Base-by-base conservation (phyloP, 1,139 yeast genomes). In the Candida buenavistaensis region DNA sequence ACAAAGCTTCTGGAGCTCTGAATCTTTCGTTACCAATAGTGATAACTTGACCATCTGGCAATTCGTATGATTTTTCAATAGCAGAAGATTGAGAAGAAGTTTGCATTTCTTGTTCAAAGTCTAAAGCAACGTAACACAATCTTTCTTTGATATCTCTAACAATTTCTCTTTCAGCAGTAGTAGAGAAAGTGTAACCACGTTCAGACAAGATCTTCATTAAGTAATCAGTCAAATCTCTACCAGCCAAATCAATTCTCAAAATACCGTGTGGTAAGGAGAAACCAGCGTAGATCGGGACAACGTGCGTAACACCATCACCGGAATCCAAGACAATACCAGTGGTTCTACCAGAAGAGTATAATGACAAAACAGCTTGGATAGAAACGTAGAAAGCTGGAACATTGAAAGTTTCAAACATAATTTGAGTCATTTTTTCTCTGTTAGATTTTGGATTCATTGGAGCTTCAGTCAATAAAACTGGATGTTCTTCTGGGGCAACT, bases 281-380 rank as follows among this genome's bases (percentile, higher is more conserved):
- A 78, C 98, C 98, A 54, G 97, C 96, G 76, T 92, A 92, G 65
- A 92, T 92, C 70, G 98, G 98, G 51, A 92, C 98, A 71, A 92
- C 97, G 95, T 92, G 98, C 60, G 97, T 89, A 60, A 92, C 98
- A 85, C 98, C 98, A 68, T 92, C 98, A 82, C 98, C 98, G 50
- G 97, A 89, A 76, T 92, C 98, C 67, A 92, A 82, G 52, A 92
- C 98, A 62, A 92, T 90, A 88, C 98, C 98, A 54, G 98, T 92
- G 58, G 97, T 94, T 84, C 97, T 92, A 79, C 98, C 98, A 51
- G 97, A 89, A 44, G 98, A 90, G 79, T 92, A 92, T 65, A 92
- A 80, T 45, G 98, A 90, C 66, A 92, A 82, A 47, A 92, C 97
- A 59, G 98, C 97, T 78, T 92, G 98, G 64, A 92, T 90, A 57